Conservation (phyloP, 306 rosid genomes). For the Oemleria cerasiformis region DNA sequence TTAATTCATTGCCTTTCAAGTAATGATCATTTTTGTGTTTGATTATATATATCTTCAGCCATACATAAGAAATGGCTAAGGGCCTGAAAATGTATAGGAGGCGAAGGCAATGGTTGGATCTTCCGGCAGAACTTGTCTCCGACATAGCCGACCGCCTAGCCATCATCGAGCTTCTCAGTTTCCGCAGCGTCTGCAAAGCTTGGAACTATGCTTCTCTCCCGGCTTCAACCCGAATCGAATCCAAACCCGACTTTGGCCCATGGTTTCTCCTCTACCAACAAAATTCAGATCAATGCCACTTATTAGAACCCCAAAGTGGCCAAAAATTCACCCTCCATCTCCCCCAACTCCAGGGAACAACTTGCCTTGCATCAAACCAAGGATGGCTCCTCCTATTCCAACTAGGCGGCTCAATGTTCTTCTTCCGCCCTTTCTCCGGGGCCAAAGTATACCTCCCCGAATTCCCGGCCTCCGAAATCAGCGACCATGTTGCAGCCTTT, state of each 20-base stretch:
- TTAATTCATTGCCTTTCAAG: too few relatives aligned
- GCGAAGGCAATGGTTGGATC: conserved; percentile 22
- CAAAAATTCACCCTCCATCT: neutral
- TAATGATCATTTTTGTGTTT: too few relatives aligned
- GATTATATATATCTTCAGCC: too few relatives aligned
- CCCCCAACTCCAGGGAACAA: conserved; percentile 22
- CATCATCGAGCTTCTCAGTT: conserved; percentile 21
- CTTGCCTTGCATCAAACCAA: conserved; percentile 34
- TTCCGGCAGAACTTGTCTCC: conserved; percentile 23
- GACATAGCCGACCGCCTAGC: conserved; percentile 13
- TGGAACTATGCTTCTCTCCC: conserved; percentile 27
- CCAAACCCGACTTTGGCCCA: neutral
- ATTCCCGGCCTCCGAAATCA: conserved; percentile 4
- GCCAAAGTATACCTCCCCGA: conserved; percentile 26
- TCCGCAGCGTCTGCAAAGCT: conserved; percentile 32
- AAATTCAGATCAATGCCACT: neutral
- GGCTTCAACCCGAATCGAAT: conserved; percentile 1
- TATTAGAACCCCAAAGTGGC: neutral
- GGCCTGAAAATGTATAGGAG: too few relatives aligned
- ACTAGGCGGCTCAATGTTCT: conserved; percentile 14
- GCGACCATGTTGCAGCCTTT: conserved; percentile 24
- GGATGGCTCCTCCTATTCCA: conserved; percentile 37
- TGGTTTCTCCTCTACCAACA: conserved; percentile 26
- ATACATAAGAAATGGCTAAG: too few relatives aligned
- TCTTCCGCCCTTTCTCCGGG: conserved; percentile 28